Base-by-base conservation (phyloP, 1,284 basidiomycete species). In the Cronartium quercuum region DNA sequence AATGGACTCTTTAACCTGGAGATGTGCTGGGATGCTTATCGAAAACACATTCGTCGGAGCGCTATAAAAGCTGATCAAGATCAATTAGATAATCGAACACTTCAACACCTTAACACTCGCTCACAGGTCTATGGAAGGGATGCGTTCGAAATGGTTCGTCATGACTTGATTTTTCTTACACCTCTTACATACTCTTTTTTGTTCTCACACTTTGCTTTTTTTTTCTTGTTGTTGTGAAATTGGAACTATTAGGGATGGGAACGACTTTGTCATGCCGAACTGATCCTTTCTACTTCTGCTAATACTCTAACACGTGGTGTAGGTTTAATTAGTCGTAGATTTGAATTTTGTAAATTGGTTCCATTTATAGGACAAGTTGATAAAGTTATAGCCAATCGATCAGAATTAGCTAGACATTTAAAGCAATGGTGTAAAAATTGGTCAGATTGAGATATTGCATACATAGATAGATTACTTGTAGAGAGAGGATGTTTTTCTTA, bases 1-100 rank as follows among this genome's bases (percentile, higher is more conserved):
- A 73, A 44, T 34, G 62, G 63, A 12, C 65, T 66, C 37, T 73
- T 73, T 47, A 73, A 73, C 40, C 55, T 73, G 40, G 70, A 73
- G 38, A 73, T 73, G 70, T 44, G 41, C 13, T 73, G 70, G 70
- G 70, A 73, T 40, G 3, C 18, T 18, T 73, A 66, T 51, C 70
- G 70, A 47, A 61, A 73, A 60, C 70, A 73, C 35, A 38, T 73
- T 21, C 44, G 64, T 21, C 58, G 68, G 10, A 29, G 29, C 18
- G 40, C 60, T 15, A n/a, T 71, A n/a, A 55, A 55, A 21, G 51
- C n/a, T 21, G 51, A 55, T 55, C n/a, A 55, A n/a, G 15, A 4
- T 55, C n/a, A 24, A 4, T 21, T 18, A 51, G 12, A 21, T 12
- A 18, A 6, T 21, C n/a, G 10, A 55, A n/a, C 1, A 3, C 3